These are phyloP conservation scores for Ceratocystis colombiana DNA, from an alignment of 2,329 filamentous ascomycete species.

Conservation along the genomic window DNA sequence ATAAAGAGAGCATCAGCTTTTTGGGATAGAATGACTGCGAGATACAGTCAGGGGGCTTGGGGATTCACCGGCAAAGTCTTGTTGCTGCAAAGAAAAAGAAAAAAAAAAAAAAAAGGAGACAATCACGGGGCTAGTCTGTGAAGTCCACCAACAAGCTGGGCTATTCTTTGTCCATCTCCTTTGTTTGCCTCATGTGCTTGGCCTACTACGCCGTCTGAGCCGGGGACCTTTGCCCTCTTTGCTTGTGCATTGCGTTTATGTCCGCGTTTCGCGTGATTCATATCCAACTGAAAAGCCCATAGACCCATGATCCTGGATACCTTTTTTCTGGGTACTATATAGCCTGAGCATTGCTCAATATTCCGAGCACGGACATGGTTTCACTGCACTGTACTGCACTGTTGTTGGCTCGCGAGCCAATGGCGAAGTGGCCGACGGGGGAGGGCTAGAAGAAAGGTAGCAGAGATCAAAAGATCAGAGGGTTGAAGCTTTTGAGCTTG, in stretches of 20 bases:
- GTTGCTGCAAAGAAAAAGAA: background rate
- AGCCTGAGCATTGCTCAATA: background rate
- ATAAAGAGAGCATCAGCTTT: no score
- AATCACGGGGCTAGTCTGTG: background rate
- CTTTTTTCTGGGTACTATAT: background rate
- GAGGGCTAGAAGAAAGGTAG: background rate
- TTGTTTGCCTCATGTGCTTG: background rate
- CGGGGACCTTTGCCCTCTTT: background rate
- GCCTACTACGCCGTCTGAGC: background rate
- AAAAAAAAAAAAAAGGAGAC: background rate
- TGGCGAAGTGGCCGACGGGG: background rate
- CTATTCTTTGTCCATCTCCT: background rate
- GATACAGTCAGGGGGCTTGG: no score
- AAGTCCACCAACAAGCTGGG: background rate
- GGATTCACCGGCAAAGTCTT: no score
- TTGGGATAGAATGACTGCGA: no score
- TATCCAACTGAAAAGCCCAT: background rate
- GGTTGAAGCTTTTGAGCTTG: background rate
- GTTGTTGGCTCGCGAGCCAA: background rate
- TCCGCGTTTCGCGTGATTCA: constrained; percentile 2
- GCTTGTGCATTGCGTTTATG: background rate
- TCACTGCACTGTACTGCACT: constrained; percentile 15
- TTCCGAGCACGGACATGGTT: constrained; percentile 7
- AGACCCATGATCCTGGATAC: constrained; percentile 13
- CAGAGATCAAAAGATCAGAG: background rate